Evolutionary conservation across 164 flowering plant genomes (phyloP), one percentile per base, ranked within the genome.

Genomic region (Magnolia changhungtana): DNA sequence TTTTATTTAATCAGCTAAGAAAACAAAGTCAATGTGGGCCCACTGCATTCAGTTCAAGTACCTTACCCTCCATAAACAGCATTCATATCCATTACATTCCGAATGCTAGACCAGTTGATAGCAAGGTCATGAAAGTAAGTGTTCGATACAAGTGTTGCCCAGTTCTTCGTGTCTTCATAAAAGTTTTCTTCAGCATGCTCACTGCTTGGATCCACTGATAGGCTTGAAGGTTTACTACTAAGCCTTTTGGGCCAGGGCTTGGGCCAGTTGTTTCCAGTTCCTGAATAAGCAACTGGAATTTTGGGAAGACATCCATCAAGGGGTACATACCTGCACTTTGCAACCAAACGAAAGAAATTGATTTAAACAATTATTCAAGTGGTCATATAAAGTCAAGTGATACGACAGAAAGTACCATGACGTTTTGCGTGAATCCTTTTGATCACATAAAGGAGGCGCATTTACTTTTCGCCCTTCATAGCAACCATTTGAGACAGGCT

Each of bases 71-170:
- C 99, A 87, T 85, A 92, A 76, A 87, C 92, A 72, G 99, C 95
- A 87, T 89, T 96, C 98, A 96, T 94, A 77, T 96, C 99, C 98
- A 96, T 90, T 50, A 96, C 90, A 82, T 96, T 96, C 74, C 97
- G 81, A 79, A 94, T 84, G 21, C 77, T 83, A 23, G 93, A 82
- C 97, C 97, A 96, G 76, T 89, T 90, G 72, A 94, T 82, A 24
- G 80, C 82, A 75, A 90, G 88, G 65, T 84, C 84, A 21, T 84
- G 79, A 72, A 89, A 64, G 80, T 96, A 96, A 68, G 88, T 88
- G 65, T 91, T 88, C 13, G 91, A 84, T 23, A 94, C 93, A 69
- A 89, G 83, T 11, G 81, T 83, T 64, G 86, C 78, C 98, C 97
- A 96, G 73, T 83, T 84, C 65, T 81, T 84, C 10, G 87, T 89